Base-by-base conservation (phyloP, 305 asterid genomes). In the Fraxinus ornus region DNA sequence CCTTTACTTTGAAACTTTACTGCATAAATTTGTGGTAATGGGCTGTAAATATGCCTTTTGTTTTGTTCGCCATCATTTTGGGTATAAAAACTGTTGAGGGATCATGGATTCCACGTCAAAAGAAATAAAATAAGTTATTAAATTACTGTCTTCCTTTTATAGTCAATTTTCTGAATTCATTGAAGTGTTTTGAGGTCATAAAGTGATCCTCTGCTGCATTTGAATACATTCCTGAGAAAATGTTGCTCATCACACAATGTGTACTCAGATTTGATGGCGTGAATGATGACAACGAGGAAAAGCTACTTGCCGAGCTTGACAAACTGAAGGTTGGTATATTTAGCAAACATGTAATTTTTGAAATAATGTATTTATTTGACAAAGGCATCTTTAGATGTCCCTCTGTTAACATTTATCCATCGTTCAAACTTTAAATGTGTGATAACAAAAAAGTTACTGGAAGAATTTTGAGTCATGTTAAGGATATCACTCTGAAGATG, bases 281-380 rank as follows among this genome's bases (percentile, higher is more conserved):
- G 71, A 76, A 86, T 77, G 78, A 10, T 62, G 86, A 80, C 77
- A 86, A 89, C 73, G 82, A 86, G 87, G 93, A 88, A 57, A 88
- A 87, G 79, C 75, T 82, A 30, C 81, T 78, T 77, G 84, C 90
- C 64, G 93, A 92, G 89, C 81, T 97, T 86, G 89, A 86, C 5
- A 84, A 89, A 81, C 90, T 94, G 84, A 89, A 93, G 98, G 99
- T 96, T 85, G 64, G 88, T 87, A 24, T 78, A 49, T 83, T 84
- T 22, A 80, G 62, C 85, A 39, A 19, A 19, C 57, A 75, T 52
- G 47, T 70, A 70, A 66, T 13, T 66, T 62, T 66, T 10, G 15
- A 66, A 26, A 10, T 66, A 26, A 66, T 30, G 19, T 57, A 19
- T 57, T 57, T 19, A 6, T 57, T 57, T 57, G 68, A 57, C 28